Evolutionary conservation across 306 rosid genomes (phyloP), one percentile per base, ranked within the genome.

Genomic region (Benincasa hispida): DNA sequence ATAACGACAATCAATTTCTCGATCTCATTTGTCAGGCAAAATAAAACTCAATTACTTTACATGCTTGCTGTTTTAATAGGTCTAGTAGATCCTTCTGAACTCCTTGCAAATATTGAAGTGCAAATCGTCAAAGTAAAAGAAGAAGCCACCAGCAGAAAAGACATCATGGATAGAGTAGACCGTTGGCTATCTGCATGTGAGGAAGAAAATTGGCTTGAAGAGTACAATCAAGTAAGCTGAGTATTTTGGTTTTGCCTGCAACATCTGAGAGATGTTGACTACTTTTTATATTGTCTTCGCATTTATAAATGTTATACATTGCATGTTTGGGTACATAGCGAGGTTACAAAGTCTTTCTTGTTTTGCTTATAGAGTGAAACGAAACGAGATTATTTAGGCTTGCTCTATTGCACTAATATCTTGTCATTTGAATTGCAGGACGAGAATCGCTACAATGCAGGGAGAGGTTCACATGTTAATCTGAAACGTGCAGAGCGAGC

Each of bases 401-500:
- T 51, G 42, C 24, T 18, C 42, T 72, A 27, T 48, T 27, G 27
- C 47, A 18, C 8, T 48, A 51, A 72, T 61, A 30, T 48, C 28
- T 51, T 72, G 41, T 30, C 28, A 10, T 51, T 30, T 5, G 66
- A 72, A 76, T 85, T 80, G 74, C 95, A 94, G 97, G 99, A 94
- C 79, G 82, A 88, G 42, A 94, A 85, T 76, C 87, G 96, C 37
- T 94, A 90, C 84, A 94, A 70, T 86, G 95, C 97, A 37, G 97
- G 99, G 65, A 81, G 97, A 84, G 98, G 99, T 22, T 93, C 86
- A 73, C 99, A 94, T 81, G 88, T 92, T 74, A 94, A 90, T 82
- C 96, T 94, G 56, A 94, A 94, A 80, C 99, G 93, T 25, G 99
- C 99, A 61, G 99, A 94, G 83, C 90, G 93, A 65, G 99, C 97